These are phyloP conservation scores for Cyamopsis tetragonoloba DNA, from an alignment of 306 rosid genomes.

Conservation along the genomic window DNA sequence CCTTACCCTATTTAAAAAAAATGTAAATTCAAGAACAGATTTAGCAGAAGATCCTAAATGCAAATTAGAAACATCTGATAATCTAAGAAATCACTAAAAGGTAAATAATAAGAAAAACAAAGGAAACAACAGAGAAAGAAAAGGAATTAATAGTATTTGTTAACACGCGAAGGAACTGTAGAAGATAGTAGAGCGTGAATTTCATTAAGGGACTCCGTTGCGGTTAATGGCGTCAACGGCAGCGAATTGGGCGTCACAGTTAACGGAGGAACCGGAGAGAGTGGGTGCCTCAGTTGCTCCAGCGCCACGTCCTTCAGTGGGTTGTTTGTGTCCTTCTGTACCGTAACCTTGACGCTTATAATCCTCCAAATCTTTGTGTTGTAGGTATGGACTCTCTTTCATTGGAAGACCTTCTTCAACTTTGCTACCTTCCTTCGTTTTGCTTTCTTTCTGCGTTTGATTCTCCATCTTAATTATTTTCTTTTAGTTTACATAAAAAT, in stretches of 20 bases:
- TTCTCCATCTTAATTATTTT: constrained; percentile 33
- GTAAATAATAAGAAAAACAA: no score
- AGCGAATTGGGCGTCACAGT: constrained; percentile 18
- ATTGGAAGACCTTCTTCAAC: constrained; percentile 56
- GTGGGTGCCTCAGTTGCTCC: constrained; percentile 84
- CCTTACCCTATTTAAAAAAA: no score
- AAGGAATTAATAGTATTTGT: no score
- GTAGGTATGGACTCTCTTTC: constrained; percentile 68
- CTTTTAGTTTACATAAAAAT: neutral
- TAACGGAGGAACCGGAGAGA: constrained; percentile 45
- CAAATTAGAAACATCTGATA: neutral
- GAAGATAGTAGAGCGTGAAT: neutral
- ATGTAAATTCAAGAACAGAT: no score
- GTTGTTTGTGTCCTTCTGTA: constrained; percentile 64
- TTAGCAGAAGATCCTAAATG: neutral
- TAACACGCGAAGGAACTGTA: neutral
- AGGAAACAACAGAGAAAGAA: no score
- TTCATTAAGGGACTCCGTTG: constrained; percentile 38
- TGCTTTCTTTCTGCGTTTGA: neutral
- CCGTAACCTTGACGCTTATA: constrained; percentile 78
- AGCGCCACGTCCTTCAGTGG: constrained; percentile 58
- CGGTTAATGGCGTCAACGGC: constrained; percentile 33
- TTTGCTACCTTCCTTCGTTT: constrained; percentile 13
- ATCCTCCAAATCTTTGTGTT: constrained; percentile 64
- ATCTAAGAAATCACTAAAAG: neutral